Evolutionary conservation across 1,139 yeast species (phyloP).

Genomic region (Blastobotrys raffinosifermentans): DNA sequence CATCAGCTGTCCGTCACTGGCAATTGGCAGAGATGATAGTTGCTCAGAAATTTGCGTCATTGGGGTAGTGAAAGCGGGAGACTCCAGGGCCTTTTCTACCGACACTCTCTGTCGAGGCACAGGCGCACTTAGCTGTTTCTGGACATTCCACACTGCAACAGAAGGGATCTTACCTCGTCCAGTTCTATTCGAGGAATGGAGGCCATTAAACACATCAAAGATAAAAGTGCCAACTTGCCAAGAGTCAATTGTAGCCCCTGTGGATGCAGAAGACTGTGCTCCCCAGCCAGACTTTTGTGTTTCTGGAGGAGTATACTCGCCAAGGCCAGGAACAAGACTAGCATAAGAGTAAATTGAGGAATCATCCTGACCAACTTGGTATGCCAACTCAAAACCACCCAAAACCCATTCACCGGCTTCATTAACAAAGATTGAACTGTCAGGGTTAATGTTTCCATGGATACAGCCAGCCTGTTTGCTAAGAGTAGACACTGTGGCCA

Average conservation of each 20-base stretch:
- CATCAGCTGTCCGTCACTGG: constrained; percentile 46
- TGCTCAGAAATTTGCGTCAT: constrained; percentile 46
- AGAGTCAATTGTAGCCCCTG: constrained; percentile 44
- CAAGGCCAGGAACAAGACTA: constrained; percentile 31
- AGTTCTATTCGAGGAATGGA: constrained; percentile 15
- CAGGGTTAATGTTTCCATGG: constrained; percentile 57
- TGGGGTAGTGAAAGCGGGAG: constrained; percentile 37
- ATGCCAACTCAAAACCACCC: constrained; percentile 73
- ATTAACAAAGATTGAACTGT: constrained; percentile 55
- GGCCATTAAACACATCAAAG: constrained; percentile 40
- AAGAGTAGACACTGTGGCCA: constrained; percentile 44
- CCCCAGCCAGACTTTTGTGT: constrained; percentile 37
- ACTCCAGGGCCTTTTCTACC: constrained; percentile 26
- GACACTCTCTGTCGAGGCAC: constrained; percentile 39
- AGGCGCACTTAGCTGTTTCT: constrained; percentile 23
- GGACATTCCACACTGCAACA: constrained; percentile 17
- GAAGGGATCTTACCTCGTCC: constrained; percentile 21
- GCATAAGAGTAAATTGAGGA: constrained; percentile 24
- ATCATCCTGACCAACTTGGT: constrained; percentile 30
- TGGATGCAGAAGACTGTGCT: constrained; percentile 33
- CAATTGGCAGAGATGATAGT: constrained; percentile 49
- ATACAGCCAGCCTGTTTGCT: constrained; percentile 58
- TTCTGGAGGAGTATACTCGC: constrained; percentile 42
- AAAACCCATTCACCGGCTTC: constrained; percentile 77
- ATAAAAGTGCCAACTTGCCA: constrained; percentile 57